A percentile compares a stretch with the other conserved stretches of the same genome.
phyloP scores from a whole-genome alignment of 163 green algal genomes.

The Trebouxia gelatinosa region DNA sequence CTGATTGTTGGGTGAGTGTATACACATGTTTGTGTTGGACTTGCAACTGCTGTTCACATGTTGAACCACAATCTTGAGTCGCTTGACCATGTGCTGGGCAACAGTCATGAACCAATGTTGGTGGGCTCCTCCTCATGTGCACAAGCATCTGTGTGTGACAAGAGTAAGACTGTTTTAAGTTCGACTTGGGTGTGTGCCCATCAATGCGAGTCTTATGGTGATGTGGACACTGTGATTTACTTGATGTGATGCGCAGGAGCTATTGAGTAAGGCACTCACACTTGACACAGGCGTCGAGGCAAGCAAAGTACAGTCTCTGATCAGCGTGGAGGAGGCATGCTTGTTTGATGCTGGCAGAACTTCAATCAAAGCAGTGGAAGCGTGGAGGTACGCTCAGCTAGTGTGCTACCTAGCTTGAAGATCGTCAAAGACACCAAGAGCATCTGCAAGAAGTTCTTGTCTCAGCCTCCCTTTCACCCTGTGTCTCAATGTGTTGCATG shows the following conservation, averaged over 20 bases:
- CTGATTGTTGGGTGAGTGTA: no score
- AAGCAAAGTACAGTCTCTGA: conserved; percentile 21
- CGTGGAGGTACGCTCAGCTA: background rate
- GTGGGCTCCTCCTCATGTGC: no score
- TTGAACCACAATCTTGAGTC: no score
- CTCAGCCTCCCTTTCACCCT: no score
- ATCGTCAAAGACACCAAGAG: background rate
- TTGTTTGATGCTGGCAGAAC: conserved; percentile 36
- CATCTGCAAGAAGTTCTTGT: background rate
- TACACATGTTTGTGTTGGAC: no score
- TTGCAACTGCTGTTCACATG: no score
- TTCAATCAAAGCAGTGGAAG: conserved; percentile 22
- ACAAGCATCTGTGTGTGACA: no score
- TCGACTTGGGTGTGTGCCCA: no score
- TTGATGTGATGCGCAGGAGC: no score
- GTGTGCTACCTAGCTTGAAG: background rate
- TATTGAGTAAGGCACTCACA: conserved; percentile 50
- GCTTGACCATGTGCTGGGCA: no score
- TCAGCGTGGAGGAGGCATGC: conserved; percentile 36
- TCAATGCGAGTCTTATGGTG: background rate
- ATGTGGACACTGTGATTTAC: background rate
- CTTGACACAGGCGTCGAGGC: conserved; percentile 19
- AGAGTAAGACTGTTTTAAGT: no score
- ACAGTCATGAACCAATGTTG: no score
- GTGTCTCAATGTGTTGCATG: background rate